Evolutionary conservation across 2,329 filamentous ascomycete genomes (phyloP).

Genomic region (Fusarium sp.): DNA sequence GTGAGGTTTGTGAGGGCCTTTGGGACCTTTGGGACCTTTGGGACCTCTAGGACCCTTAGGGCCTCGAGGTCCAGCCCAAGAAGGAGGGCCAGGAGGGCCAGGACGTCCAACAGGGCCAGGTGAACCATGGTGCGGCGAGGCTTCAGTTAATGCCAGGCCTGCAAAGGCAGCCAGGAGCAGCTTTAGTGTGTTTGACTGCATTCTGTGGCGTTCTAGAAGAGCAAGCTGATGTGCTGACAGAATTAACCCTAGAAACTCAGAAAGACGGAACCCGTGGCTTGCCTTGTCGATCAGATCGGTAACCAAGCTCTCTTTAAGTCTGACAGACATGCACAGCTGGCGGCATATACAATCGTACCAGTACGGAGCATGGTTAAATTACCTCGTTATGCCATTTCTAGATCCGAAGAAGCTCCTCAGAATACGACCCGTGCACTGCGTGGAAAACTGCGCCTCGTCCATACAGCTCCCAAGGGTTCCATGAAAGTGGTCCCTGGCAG

Average conservation of each 20-base stretch:
- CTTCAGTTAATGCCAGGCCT: conserved; percentile 14
- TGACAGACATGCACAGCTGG: not conserved
- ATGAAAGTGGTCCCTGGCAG: not conserved
- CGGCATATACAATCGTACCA: conserved; percentile 2
- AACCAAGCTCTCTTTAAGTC: conserved; percentile 11
- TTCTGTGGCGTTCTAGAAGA: conserved; percentile 6
- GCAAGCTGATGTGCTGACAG: not conserved
- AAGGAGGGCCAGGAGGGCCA: not conserved
- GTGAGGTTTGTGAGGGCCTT: not conserved
- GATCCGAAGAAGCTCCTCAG: not conserved
- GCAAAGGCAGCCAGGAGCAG: conserved; percentile 28
- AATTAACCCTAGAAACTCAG: conserved; percentile 12
- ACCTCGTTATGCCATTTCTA: not conserved
- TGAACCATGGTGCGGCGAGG: not conserved
- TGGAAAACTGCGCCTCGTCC: not conserved
- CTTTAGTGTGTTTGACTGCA: conserved; percentile 27
- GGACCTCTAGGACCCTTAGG: not conserved
- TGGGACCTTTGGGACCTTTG: no score
- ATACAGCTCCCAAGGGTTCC: not conserved
- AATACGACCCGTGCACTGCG: not conserved
- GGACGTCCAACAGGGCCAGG: not conserved
- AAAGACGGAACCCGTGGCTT: conserved; percentile 7
- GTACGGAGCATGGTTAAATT: conserved; percentile 4
- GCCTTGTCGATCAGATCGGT: conserved; percentile 10
- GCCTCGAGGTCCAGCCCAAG: not conserved